Evolutionary conservation across 2,329 filamentous ascomycete species (phyloP).

Genomic region (Bipolaris cookei): DNA sequence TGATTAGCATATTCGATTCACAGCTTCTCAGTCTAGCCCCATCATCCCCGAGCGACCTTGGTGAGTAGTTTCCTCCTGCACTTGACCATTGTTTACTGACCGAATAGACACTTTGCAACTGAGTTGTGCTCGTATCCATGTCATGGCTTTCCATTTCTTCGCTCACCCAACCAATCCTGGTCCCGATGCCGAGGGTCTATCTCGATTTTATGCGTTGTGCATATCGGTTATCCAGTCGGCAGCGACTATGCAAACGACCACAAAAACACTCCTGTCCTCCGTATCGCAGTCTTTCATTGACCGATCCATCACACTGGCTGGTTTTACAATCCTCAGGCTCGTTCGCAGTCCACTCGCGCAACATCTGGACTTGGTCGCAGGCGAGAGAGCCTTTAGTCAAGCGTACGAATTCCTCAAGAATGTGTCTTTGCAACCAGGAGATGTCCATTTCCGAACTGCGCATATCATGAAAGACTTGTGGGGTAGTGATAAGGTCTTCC

Average conservation of each 20-base stretch:
- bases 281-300: slow-evolving; percentile 45
- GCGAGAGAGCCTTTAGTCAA: slow-evolving; percentile 43
- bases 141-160: slow-evolving; percentile 48
- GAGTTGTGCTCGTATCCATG: slow-evolving; percentile 44
- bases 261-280: slow-evolving; percentile 34
- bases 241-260: slow-evolving; percentile 25
- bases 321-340: slow-evolving; percentile 44
- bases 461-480: slow-evolving; percentile 46
- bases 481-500: slow-evolving; percentile 44
- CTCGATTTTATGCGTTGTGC: slow-evolving; percentile 42
- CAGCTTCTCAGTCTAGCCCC: slow-evolving; percentile 40
- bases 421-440: slow-evolving; percentile 43
- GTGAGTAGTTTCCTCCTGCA: slow-evolving; percentile 23
- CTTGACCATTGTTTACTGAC: slow-evolving; percentile 17
- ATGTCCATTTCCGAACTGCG: slow-evolving; percentile 39
- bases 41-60: slow-evolving; percentile 41
- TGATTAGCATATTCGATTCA: slow-evolving; percentile 47
- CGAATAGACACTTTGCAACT: slow-evolving; percentile 41
- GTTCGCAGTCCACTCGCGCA: slow-evolving; percentile 38
- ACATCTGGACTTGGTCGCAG: slow-evolving; percentile 42
- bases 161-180: slow-evolving; percentile 36
- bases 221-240: slow-evolving; percentile 41
- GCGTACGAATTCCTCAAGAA: slow-evolving; percentile 42
- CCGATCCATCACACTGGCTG: slow-evolving; percentile 42
- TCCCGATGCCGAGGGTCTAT: slow-evolving; percentile 38